Evolutionary conservation across 2,329 filamentous ascomycete genomes (phyloP).

Genomic region (Penicillium corylophilum): DNA sequence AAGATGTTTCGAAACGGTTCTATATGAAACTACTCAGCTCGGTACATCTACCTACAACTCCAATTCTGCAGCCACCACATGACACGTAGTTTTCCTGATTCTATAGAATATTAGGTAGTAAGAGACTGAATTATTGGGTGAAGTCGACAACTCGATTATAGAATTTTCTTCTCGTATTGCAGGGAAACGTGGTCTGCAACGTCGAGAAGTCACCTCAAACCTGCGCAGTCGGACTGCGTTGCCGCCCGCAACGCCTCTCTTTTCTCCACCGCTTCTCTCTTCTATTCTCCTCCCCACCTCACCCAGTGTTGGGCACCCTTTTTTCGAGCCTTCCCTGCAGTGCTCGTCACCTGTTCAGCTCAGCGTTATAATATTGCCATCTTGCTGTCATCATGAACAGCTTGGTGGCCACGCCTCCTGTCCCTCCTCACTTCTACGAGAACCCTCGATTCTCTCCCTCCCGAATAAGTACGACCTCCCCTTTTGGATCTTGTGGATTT

Average conservation of each 20-base stretch:
- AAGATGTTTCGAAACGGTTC: not conserved
- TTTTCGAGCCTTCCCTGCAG: conserved; percentile 12
- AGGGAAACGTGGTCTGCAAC: conserved; percentile 9
- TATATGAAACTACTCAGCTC: not conserved
- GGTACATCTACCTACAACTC: not conserved
- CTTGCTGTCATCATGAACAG: conserved; percentile 58
- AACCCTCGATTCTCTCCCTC: conserved; percentile 60
- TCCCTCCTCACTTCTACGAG: conserved; percentile 64
- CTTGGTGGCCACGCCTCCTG: conserved; percentile 57
- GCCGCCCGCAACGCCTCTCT: conserved; percentile 36
- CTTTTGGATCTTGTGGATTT: conserved; percentile 8
- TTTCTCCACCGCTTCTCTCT: conserved; percentile 36
- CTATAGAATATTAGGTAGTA: not conserved
- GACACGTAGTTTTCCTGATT: not conserved
- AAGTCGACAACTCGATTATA: not conserved
- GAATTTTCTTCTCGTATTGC: not conserved
- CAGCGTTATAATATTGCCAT: conserved; percentile 21
- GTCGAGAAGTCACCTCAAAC: conserved; percentile 20
- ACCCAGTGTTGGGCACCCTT: conserved; percentile 18
- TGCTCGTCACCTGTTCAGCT: not conserved
- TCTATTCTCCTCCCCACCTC: conserved; percentile 25
- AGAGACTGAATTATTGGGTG: not conserved
- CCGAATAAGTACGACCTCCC: conserved; percentile 53
- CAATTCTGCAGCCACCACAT: not conserved
- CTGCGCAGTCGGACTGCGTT: conserved; percentile 30